Evolutionary conservation across 1,284 basidiomycete species (phyloP), one percentile per base, ranked within the genome.

Genomic region (Schizophyllum amplum): DNA sequence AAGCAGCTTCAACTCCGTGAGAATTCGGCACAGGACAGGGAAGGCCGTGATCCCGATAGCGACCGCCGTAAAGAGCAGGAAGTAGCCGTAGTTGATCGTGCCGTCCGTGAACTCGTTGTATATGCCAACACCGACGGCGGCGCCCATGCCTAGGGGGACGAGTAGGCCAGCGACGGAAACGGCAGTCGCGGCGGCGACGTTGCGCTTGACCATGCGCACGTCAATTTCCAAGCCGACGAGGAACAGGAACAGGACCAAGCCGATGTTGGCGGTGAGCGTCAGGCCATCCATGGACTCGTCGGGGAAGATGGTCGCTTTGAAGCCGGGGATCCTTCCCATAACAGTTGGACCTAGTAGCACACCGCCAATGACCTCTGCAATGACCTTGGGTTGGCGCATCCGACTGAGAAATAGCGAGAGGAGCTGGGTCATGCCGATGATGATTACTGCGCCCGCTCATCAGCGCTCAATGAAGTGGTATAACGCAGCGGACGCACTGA

Each of bases 11-110:
- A 85, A 73, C 63, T 83, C 84, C 0, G 87, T 87, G 22, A 92
- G 75, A 64, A 92, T 92, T 61, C 94, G 90, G 67, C 94, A 96
- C 1, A 97, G 80, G n/a, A 98, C 94, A 0, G 86, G 90, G 73
- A 94, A 94, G 0, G 92, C 92, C 0, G 93, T 96, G 71, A 96
- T 96, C 4, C 90, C 87, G 71, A 92, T 84, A 9, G 92, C 87
- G 47, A 94, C 91, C 51, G 92, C 92, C 42, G 88, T 86, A 73
- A 97, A 98, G 47, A 98, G 86, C 64, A 96, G 74, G 69, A 97
- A 97, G 68, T 95, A 84, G 9, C 92, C 89, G 68, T 90, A 75
- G 51, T 86, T 81, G 57, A 92, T 84, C 15, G 65, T 72, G 0
- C 71, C 70, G 64, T 87, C 76, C 66, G 92, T 83, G 68, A 92